Base-by-base conservation (phyloP, 495 filamentous ascomycete species). In the Eremomyces bilateralis region DNA sequence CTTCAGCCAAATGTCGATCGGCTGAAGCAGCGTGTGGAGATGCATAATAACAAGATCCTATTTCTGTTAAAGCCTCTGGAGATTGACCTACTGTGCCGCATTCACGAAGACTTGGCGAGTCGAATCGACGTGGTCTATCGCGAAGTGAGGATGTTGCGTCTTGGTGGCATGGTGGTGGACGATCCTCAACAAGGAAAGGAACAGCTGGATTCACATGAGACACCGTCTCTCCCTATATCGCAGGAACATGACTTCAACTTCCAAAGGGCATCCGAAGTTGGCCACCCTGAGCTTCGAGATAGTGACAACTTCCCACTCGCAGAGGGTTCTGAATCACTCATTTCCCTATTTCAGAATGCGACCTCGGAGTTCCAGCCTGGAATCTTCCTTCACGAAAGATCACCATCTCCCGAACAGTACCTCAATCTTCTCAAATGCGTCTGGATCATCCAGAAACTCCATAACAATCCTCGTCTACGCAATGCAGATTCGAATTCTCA, bases 31-130 rank as follows among this genome's bases (percentile, higher is more conserved):
- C 32, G 48, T 21, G 22, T 51, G 10, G 13, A 34, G 6, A 33
- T 34, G 16, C 42, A 48, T 29, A 51, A 46, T 21, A 28, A 31
- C 21, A 48, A 51, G 40, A 48, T 51, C 18, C 15, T 28, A 13
- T 22, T 46, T 31, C 33, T 51, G 2, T 20, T 51, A 1, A 42
- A 45, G 31, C 45, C 48, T 11, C 31, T 51, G 2, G 42, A 51
- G 28, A 15, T 51, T 10, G 32, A 36, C n/a, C 25, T 46, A 24
- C 37, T 48, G 15, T 28, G 34, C 0, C 29, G 35, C 2, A 38
- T 48, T 22, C 45, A 46, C 29, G 34, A 34, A 10, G 45, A 48
- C 21, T 41, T 50, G 15, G 42, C 42, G 1, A 16, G 20, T 10
- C 27, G 39, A 18, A 37, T 48, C 21, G 35, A 45, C 31, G 41